Conservation (phyloP, 192 early-diverging fungal species). For the Coemansia sp. region DNA sequence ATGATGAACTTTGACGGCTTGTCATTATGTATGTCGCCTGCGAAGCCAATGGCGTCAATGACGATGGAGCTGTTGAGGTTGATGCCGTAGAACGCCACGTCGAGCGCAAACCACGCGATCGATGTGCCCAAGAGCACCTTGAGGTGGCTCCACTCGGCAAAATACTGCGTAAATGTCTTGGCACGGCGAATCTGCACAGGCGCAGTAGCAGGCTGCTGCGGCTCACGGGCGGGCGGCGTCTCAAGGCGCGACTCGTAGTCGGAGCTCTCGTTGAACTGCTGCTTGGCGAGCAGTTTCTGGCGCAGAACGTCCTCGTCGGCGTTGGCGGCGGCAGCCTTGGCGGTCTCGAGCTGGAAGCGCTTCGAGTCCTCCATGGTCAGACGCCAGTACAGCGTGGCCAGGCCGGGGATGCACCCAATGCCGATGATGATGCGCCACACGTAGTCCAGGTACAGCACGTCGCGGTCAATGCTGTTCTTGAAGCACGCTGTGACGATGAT, state of each 20-base stretch:
- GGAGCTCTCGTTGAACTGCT: conserved; percentile 12
- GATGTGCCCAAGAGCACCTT: conserved; percentile 77
- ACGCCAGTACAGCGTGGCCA: conserved; percentile 87
- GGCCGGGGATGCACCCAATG: conserved; percentile 78
- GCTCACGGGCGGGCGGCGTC: conserved; percentile 3
- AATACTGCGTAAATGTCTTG: conserved; percentile 64
- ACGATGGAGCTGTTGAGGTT: conserved; percentile 79
- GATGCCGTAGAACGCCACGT: conserved; percentile 81
- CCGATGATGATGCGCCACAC: conserved; percentile 92
- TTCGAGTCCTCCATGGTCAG: conserved; percentile 93
- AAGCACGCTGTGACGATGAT: conserved; percentile 71
- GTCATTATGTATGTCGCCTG: conserved; percentile 31
- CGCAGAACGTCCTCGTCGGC: conserved; percentile 49
- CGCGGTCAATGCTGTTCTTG: conserved; percentile 62
- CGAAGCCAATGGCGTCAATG: conserved; percentile 68
- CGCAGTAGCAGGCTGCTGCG: neutral
- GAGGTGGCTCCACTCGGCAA: conserved; percentile 74
- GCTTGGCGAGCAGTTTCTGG: conserved; percentile 39
- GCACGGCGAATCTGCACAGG: conserved; percentile 11
- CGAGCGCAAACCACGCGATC: conserved; percentile 74
- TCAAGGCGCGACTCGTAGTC: conserved; percentile 17
- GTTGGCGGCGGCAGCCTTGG: conserved; percentile 36
- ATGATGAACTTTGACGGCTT: conserved; percentile 50
- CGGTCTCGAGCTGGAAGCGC: conserved; percentile 59
- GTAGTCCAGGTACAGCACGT: conserved; percentile 70